phyloP scores from a whole-genome alignment of 2,329 filamentous ascomycete genomes.

The Botryosphaeria dothidea region DNA sequence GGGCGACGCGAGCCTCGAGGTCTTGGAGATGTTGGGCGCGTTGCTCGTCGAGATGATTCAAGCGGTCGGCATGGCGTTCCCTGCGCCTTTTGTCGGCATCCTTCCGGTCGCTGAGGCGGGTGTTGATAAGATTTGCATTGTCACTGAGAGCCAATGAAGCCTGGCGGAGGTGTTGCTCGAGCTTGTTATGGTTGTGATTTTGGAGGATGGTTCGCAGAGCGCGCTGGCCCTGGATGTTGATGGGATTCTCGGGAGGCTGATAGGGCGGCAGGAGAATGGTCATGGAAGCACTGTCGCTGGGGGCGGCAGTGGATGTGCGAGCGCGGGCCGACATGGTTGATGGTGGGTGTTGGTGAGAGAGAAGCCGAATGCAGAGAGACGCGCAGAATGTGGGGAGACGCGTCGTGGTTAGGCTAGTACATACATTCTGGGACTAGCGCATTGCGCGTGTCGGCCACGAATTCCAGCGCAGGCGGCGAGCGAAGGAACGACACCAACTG shows the following conservation, averaged over 20 bases:
- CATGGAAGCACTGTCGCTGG: background rate
- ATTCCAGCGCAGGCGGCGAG: too few species aligned
- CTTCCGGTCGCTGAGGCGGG: conserved; percentile 43
- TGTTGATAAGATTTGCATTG: conserved; percentile 57
- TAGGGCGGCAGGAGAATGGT: conserved; percentile 48
- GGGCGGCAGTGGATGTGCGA: background rate
- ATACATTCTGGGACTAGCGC: background rate
- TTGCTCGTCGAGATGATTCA: conserved; percentile 35
- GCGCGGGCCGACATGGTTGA: conserved; percentile 1
- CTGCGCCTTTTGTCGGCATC: conserved; percentile 23
- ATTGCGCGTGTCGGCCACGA: background rate
- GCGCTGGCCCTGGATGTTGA: conserved; percentile 38
- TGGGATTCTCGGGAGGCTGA: conserved; percentile 53
- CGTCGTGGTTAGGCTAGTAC: background rate
- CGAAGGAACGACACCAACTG: background rate
- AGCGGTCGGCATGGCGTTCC: conserved; percentile 22
- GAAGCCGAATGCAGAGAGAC: background rate
- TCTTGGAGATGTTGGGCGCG: conserved; percentile 44
- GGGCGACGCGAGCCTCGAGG: conserved; percentile 47
- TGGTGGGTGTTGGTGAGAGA: background rate
- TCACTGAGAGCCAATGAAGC: conserved; percentile 51
- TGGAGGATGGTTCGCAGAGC: conserved; percentile 29
- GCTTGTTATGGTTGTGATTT: conserved; percentile 46
- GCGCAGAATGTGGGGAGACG: conserved; percentile 11
- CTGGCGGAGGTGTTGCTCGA: conserved; percentile 50